A percentile compares a stretch with the other conserved stretches of the same genome.
phyloP scores from a whole-genome alignment of 1,139 yeast species.

The Hanseniaspora sp. region DNA sequence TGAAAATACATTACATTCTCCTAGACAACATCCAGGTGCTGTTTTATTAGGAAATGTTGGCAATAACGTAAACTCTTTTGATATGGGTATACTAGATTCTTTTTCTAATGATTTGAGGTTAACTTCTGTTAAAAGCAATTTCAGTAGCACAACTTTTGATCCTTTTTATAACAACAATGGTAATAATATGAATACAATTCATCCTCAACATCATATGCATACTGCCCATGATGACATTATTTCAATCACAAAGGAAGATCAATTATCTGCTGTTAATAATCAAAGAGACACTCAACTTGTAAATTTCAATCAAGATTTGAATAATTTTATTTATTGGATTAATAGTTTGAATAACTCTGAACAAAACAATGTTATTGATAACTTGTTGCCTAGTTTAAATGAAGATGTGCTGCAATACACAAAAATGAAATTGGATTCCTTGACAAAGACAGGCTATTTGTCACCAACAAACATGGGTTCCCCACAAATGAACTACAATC shows the following conservation, averaged over 20 bases:
- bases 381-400: conserved; percentile 42
- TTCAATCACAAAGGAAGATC: not conserved
- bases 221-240: conserved; percentile 7
- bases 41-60: conserved; percentile 9
- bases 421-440: conserved; percentile 31
- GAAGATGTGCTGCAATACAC: conserved; percentile 40
- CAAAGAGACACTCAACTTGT: conserved; percentile 21
- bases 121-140: conserved; percentile 10
- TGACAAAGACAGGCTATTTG: conserved; percentile 23
- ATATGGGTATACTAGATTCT: conserved; percentile 13
- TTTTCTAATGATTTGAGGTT: conserved; percentile 9
- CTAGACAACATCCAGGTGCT: conserved; percentile 17
- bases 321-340: conserved; percentile 51
- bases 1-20: conserved; percentile 13
- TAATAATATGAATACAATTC: no score
- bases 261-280: not conserved
- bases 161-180: not conserved
- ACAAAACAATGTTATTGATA: conserved; percentile 48
- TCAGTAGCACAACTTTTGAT: conserved; percentile 5
- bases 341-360: conserved; percentile 46
- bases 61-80: not conserved
- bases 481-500: conserved; percentile 17
- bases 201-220: not conserved
- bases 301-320: conserved; percentile 38
- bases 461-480: conserved; percentile 25